phyloP scores from a whole-genome alignment of 805 yeast genomes.

The Schwanniomyces pseudopolymorphus region DNA sequence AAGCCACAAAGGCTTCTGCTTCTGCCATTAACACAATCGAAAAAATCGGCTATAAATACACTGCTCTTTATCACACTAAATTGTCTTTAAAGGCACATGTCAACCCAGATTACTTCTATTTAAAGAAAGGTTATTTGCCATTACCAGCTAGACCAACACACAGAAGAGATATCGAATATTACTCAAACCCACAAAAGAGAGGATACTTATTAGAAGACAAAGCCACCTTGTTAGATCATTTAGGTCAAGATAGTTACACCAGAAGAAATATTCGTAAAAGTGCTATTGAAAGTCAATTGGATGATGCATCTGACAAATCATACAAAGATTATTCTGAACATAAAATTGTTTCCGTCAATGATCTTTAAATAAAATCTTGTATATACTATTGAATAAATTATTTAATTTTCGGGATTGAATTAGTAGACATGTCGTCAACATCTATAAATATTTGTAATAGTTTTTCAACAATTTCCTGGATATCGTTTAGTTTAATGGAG shows the following conservation, averaged over 20 bases:
- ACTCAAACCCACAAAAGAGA: slow-evolving; percentile 65
- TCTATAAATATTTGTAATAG: slow-evolving; percentile 38
- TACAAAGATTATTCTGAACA: slow-evolving; percentile 14
- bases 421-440: slow-evolving; percentile 15
- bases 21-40: slow-evolving; percentile 76
- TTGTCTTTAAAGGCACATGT: slow-evolving; percentile 74
- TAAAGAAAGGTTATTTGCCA: slow-evolving; percentile 78
- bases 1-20: slow-evolving; percentile 77
- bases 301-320: slow-evolving; percentile 24
- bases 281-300: slow-evolving; percentile 37
- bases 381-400: slow-evolving; percentile 4
- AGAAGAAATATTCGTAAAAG: slow-evolving; percentile 27
- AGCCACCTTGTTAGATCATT: slow-evolving; percentile 38
- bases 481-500: slow-evolving; percentile 24
- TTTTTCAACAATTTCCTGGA: slow-evolving; percentile 41
- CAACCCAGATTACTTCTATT: slow-evolving; percentile 66
- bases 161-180: slow-evolving; percentile 76
- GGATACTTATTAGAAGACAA: slow-evolving; percentile 64
- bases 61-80: slow-evolving; percentile 63
- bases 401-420: not conserved
- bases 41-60: slow-evolving; percentile 67
- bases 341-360: slow-evolving; percentile 16
- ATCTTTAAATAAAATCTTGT: slow-evolving; percentile 16
- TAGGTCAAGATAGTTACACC: slow-evolving; percentile 17
- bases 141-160: slow-evolving; percentile 81